These are phyloP conservation scores for Leccinum aurantiacum DNA, from an alignment of 768 basidiomycete genomes.

Conservation along the genomic window DNA sequence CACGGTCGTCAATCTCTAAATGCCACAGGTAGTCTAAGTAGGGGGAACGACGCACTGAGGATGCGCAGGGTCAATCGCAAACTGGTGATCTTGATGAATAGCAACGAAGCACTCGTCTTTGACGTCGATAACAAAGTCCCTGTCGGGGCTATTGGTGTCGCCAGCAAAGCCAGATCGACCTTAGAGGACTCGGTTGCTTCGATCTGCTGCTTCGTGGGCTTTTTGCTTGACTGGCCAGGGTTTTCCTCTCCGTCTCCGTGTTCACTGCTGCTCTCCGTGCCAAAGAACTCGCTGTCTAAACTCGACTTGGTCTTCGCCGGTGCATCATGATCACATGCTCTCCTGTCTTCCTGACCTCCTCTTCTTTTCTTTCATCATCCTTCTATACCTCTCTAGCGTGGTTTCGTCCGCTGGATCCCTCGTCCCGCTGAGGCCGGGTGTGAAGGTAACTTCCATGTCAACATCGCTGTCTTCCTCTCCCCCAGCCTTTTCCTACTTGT, in stretches of 20 bases:
- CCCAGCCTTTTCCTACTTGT: not conserved
- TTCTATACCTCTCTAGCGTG: slow-evolving; percentile 83
- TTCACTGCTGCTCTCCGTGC: slow-evolving; percentile 32
- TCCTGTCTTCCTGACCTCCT: slow-evolving; percentile 50
- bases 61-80: slow-evolving; percentile 94
- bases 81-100: slow-evolving; percentile 85
- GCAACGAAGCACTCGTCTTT: slow-evolving; percentile 86
- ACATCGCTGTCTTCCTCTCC: slow-evolving; percentile 45
- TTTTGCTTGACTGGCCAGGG: slow-evolving; percentile 20
- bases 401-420: slow-evolving; percentile 68
- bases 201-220: slow-evolving; percentile 19
- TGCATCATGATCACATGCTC: slow-evolving; percentile 21
- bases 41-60: slow-evolving; percentile 67
- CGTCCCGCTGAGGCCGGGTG: slow-evolving; percentile 68
- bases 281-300: slow-evolving; percentile 80
- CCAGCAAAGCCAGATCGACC: slow-evolving; percentile 66
- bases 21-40: not conserved
- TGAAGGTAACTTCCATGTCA: slow-evolving; percentile 96
- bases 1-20: not conserved
- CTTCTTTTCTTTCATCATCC: slow-evolving; percentile 87
- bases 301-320: slow-evolving; percentile 10
- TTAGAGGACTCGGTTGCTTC: slow-evolving; percentile 28
- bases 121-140: slow-evolving; percentile 79
- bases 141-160: slow-evolving; percentile 53
- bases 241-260: slow-evolving; percentile 32